Evolutionary conservation across 441 rosid genomes (phyloP).

Genomic region (Isatis lusitanica): DNA sequence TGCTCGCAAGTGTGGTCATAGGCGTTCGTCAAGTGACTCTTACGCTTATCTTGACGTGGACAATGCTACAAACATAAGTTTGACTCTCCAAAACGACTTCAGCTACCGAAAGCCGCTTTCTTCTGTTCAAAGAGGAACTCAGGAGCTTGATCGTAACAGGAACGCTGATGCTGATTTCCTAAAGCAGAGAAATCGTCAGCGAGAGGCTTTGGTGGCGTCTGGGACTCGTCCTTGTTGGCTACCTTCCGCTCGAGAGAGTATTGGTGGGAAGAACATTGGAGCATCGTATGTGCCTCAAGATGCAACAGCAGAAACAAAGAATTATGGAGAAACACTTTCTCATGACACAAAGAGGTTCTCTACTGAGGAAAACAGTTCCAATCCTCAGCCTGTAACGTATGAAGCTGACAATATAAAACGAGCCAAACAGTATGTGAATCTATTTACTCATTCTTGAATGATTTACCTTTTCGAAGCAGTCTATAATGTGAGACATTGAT

Average conservation of each 20-base stretch:
- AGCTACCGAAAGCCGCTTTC: constrained; percentile 46
- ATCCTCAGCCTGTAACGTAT: constrained; percentile 54
- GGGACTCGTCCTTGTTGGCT: constrained; percentile 47
- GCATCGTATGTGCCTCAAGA: constrained; percentile 54
- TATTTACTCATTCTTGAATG: constrained; percentile 13
- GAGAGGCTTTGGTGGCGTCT: constrained; percentile 57
- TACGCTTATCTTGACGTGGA: constrained; percentile 79
- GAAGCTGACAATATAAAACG: constrained; percentile 84
- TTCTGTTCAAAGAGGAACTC: constrained; percentile 62
- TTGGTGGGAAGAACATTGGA: constrained; percentile 52
- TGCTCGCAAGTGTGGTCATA: constrained; percentile 82
- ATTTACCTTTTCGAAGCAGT: neutral
- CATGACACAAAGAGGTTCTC: constrained; percentile 58
- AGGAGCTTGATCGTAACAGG: constrained; percentile 58
- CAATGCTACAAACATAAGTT: constrained; percentile 59
- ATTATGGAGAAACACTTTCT: constrained; percentile 48
- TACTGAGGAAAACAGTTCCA: constrained; percentile 57
- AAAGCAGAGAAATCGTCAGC: constrained; percentile 57
- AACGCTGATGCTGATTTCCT: constrained; percentile 52
- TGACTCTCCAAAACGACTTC: constrained; percentile 59
- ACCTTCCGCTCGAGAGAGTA: constrained; percentile 55
- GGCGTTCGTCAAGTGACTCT: constrained; percentile 99
- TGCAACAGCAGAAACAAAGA: constrained; percentile 59
- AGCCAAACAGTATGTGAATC: constrained; percentile 89
- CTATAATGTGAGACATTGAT: neutral